Evolutionary conservation across 257 asterid genomes (phyloP).

Genomic region (Gynochthodes officinalis): DNA sequence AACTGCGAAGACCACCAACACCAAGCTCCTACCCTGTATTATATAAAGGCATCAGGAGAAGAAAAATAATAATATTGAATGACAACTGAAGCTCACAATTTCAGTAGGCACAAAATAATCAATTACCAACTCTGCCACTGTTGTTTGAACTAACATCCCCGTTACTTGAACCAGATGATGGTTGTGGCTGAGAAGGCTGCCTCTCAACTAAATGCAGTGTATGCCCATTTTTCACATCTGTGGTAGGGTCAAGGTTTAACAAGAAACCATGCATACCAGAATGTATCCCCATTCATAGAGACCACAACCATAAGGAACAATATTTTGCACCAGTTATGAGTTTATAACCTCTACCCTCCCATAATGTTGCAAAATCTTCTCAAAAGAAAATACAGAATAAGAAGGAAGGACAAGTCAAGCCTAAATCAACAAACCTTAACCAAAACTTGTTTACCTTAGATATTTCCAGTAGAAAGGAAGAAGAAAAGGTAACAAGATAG

Average conservation of each 20-base stretch:
- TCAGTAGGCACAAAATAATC: neutral
- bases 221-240: conserved; percentile 83
- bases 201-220: conserved; percentile 92
- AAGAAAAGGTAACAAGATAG: no score
- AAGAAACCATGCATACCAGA: neutral
- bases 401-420: no score
- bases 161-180: conserved; percentile 43
- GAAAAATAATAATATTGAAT: neutral
- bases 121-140: conserved; percentile 49
- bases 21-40: conserved; percentile 61
- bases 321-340: neutral
- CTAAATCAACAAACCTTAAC: no score
- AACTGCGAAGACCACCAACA: conserved; percentile 51
- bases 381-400: neutral
- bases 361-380: no score
- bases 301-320: neutral
- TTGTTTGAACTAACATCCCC: conserved; percentile 52
- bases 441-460: no score
- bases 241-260: conserved; percentile 43
- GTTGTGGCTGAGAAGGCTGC: conserved; percentile 52
- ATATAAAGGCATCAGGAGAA: conserved; percentile 10
- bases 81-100: conserved; percentile 11
- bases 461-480: no score
- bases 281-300: neutral
- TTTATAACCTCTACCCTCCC: neutral